These are phyloP conservation scores for Epicoccum nigrum DNA, from an alignment of 2,329 filamentous ascomycete species.

Conservation along the genomic window DNA sequence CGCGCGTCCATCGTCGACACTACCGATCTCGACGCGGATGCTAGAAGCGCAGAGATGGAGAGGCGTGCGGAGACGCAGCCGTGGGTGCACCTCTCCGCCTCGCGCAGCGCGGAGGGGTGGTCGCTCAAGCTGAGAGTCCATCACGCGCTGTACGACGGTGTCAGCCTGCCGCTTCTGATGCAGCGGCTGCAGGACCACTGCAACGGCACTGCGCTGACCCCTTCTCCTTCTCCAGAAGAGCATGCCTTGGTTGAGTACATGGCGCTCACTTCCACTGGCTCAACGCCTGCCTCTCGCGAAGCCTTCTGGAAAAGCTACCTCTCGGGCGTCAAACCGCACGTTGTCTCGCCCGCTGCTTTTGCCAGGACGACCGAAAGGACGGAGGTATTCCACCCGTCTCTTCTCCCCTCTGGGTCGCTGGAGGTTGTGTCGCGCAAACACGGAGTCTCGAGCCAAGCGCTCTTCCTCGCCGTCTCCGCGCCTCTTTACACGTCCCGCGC, in stretches of 20 bases:
- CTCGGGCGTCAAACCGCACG: no score
- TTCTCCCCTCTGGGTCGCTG: constrained; percentile 34
- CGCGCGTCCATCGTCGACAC: constrained; percentile 41
- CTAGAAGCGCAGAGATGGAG: no score
- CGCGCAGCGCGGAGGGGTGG: constrained; percentile 40
- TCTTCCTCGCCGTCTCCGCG: constrained; percentile 78
- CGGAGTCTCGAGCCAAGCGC: constrained; percentile 72
- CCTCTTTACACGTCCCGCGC: constrained; percentile 56
- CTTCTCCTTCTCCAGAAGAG: constrained; percentile 21
- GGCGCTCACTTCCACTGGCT: constrained; percentile 20
- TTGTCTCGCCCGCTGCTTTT: no score
- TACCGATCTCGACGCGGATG: constrained; percentile 23
- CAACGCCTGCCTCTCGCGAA: constrained; percentile 34
- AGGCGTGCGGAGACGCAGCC: no score
- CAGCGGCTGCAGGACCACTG: constrained; percentile 56
- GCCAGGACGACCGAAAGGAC: no score
- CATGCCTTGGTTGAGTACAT: constrained; percentile 54
- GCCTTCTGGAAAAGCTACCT: constrained; percentile 61
- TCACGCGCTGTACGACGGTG: constrained; percentile 86
- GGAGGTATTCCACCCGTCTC: no score
- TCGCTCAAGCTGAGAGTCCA: constrained; percentile 65
- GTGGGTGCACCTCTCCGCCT: constrained; percentile 47
- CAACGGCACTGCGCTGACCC: constrained; percentile 36
- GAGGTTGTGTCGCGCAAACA: constrained; percentile 51
- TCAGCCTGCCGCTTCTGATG: constrained; percentile 73